Evolutionary conservation across 306 rosid species (phyloP).

Genomic region (Purshia tridentata): DNA sequence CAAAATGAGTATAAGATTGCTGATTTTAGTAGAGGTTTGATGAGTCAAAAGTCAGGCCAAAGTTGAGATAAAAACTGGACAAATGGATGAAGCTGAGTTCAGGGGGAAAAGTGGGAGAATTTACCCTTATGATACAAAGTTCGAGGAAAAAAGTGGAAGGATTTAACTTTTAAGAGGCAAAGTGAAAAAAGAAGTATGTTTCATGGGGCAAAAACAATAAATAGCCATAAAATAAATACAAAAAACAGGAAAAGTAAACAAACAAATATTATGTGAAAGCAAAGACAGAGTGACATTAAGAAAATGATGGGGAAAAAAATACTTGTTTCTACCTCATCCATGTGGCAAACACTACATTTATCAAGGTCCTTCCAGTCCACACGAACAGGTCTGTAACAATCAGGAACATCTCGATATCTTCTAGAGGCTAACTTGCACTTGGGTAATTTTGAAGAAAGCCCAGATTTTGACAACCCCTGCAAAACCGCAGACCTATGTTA

Average conservation of each 20-base stretch:
- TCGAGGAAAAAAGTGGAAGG: no score
- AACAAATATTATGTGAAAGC: conserved; percentile 16
- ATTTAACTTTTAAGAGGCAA: no score
- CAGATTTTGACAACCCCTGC: conserved; percentile 71
- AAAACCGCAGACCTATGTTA: conserved; percentile 29
- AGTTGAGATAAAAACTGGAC: no score
- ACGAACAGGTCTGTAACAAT: conserved; percentile 95
- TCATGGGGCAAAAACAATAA: no score
- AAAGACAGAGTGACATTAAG: not conserved
- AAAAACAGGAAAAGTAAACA: conserved; percentile 6
- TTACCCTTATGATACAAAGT: no score
- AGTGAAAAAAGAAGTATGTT: no score
- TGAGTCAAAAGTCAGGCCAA: no score
- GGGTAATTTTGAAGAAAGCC: conserved; percentile 53
- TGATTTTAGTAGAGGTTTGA: no score
- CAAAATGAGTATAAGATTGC: no score
- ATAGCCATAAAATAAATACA: conserved; percentile 21
- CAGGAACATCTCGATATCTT: conserved; percentile 53
- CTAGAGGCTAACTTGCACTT: conserved; percentile 59
- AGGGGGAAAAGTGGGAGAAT: no score
- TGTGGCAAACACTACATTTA: conserved; percentile 97
- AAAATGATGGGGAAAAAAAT: conserved; percentile 1
- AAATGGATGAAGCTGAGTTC: no score
- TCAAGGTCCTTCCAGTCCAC: conserved; percentile 99
- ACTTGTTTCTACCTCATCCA: conserved; percentile 82